A percentile compares a stretch with the other conserved stretches of the same genome.
Conservation (phyloP, 176 grass and related monocot genomes). For the Musa itinerans region DNA sequence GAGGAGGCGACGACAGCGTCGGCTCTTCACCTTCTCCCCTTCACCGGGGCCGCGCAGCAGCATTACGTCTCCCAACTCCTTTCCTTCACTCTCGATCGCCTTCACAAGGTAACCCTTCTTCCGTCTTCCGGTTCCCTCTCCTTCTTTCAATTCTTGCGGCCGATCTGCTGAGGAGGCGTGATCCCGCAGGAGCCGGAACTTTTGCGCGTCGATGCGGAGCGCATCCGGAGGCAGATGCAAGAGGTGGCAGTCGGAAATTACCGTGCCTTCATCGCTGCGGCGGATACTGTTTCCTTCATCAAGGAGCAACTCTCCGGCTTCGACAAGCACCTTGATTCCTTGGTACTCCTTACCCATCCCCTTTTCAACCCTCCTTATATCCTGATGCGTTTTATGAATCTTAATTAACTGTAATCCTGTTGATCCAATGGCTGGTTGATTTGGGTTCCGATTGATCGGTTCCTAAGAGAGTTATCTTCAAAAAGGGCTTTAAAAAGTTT, state of each 20-base stretch:
- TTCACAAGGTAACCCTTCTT: constrained; percentile 59
- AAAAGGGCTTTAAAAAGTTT: no score
- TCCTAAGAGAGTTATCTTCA: no score
- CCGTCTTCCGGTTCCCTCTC: background rate
- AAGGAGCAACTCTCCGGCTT: constrained; percentile 79
- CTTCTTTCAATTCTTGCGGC: background rate
- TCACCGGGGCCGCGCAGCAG: constrained; percentile 51
- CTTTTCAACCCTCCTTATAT: background rate
- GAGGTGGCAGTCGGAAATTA: constrained; percentile 98
- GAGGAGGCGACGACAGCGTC: constrained; percentile 18
- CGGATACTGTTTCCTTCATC: constrained; percentile 88
- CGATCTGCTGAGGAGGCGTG: constrained; percentile 5
- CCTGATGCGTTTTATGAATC: constrained; percentile 2
- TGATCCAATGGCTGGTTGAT: no score
- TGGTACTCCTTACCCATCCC: constrained; percentile 35
- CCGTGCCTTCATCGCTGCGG: constrained; percentile 77
- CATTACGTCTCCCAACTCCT: constrained; percentile 98
- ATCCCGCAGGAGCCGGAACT: constrained; percentile 84
- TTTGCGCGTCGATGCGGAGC: constrained; percentile 86
- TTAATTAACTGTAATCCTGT: background rate
- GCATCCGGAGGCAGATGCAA: constrained; percentile 96
- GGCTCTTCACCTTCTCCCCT: constrained; percentile 30
- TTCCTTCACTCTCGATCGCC: constrained; percentile 98
- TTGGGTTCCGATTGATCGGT: no score
- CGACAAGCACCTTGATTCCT: constrained; percentile 69